Base-by-base conservation (phyloP, 306 rosid species). In the Mimosa pudica region DNA sequence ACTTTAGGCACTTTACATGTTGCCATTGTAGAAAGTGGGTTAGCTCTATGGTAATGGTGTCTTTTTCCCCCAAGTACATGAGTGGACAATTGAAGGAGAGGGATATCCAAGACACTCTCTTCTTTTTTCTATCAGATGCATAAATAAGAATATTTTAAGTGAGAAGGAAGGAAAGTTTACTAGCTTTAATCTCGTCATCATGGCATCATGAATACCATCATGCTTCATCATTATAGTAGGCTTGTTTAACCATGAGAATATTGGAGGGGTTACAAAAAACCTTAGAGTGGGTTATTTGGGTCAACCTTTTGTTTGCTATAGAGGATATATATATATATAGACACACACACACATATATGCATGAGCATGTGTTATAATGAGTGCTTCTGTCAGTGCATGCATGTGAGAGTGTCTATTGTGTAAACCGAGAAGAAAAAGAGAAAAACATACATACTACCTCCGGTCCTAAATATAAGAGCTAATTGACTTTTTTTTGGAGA, bases 291-390 rank as follows among this genome's bases (percentile, higher is more conserved):
- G 61, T 54, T 54, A 17, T 54, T 54, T 16, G 61, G 61, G 61
- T n/a, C 17, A 55, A 17, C 7, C 24, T 5, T n/a, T 8, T 55
- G 61, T n/a, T 17, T n/a, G 10, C 61, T 17, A 55, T 17, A 57
- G 32, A 18, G 73, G 55, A 38, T 38, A 38, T 38, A 38, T 38
- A 38, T 38, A 38, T 38, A 38, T 38, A 38, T 38, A 38, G 41
- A 38, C 1, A 38, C 4, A 38, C 30, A 24, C 30, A 24, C 30
- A 24, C 30, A 24, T 24, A 24, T 24, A 77, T 87, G 97, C 97
- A 92, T 88, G 94, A 83, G 92, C 90, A 92, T 92, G 97, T 87
- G 94, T 84, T 73, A 81, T 86, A 87, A 90, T 92, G 92, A 90
- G 94, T 88, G 97, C 81, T 18, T 8, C 76, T 92, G 97, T 92